Percentiles rank a stretch among this genome's conserved stretches.
These are phyloP conservation scores for Mikania micrantha DNA, from an alignment of 129 eudicot species.

Conservation along the genomic window DNA sequence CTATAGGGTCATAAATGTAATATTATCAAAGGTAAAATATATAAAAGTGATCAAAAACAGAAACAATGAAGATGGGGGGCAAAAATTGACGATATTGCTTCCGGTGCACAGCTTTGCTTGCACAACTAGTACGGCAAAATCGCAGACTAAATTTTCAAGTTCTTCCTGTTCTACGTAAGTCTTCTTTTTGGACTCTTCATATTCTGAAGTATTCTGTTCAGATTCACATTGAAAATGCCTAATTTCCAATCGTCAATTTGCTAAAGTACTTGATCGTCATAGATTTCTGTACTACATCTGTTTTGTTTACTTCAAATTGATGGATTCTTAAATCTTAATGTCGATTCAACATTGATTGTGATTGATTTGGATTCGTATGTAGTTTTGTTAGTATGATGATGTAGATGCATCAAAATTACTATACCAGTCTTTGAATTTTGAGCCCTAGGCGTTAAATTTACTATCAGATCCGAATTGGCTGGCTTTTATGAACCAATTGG, in stretches of 20 bases:
- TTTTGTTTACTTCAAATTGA: background rate
- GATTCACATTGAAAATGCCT: constrained; percentile 15
- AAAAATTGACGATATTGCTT: constrained; percentile 14
- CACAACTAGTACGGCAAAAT: constrained; percentile 10
- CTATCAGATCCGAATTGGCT: constrained; percentile 18
- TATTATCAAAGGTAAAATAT: background rate
- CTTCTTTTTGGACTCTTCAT: background rate
- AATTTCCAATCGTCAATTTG: constrained; percentile 1
- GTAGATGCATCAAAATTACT: background rate
- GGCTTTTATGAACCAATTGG: constrained; percentile 3
- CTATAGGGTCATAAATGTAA: no score
- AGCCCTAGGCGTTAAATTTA: constrained; percentile 20
- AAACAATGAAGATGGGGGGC: constrained; percentile 18
- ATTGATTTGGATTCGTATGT: background rate
- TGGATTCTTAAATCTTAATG: background rate
- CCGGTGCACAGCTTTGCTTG: constrained; percentile 22
- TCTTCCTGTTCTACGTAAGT: constrained; percentile 19
- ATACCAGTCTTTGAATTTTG: constrained; percentile 7
- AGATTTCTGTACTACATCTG: background rate
- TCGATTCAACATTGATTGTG: background rate
- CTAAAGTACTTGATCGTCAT: background rate
- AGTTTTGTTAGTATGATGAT: background rate
- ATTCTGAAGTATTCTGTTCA: background rate
- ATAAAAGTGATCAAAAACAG: background rate
- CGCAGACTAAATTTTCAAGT: constrained; percentile 9